Conservation (phyloP, 192 early-diverging fungal genomes). For the Mortierella antarctica region DNA sequence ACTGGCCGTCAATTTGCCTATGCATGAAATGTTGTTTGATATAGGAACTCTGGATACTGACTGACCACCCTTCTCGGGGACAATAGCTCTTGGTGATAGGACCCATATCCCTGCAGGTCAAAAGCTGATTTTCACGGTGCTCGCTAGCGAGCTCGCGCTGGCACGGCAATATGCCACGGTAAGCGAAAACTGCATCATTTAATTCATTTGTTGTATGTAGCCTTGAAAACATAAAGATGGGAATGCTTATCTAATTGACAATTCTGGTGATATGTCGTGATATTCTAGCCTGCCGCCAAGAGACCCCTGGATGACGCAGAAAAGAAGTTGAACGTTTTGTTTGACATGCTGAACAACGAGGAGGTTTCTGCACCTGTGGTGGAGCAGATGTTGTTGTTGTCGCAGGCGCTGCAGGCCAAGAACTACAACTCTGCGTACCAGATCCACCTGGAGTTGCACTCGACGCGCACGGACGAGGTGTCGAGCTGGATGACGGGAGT, state of each 20-base stretch:
- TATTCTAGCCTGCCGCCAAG: conserved; percentile 71
- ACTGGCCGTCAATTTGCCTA: background rate
- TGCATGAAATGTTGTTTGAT: background rate
- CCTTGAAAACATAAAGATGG: background rate
- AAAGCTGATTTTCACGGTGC: conserved; percentile 66
- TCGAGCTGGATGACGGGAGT: conserved; percentile 54
- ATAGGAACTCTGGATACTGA: no score
- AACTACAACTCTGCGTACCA: conserved; percentile 55
- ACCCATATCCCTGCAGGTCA: conserved; percentile 83
- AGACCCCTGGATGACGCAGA: conserved; percentile 87
- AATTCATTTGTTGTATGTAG: background rate
- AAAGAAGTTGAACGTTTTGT: conserved; percentile 80
- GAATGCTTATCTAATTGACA: background rate
- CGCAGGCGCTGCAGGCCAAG: conserved; percentile 61
- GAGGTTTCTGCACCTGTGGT: conserved; percentile 72
- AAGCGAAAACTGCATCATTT: conserved; percentile 13
- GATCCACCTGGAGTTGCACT: conserved; percentile 49
- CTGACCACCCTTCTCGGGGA: background rate
- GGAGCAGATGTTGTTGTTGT: conserved; percentile 69
- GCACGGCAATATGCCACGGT: conserved; percentile 61
- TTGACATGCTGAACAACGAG: conserved; percentile 89
- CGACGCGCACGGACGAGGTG: conserved; percentile 49
- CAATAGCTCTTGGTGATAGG: conserved; percentile 71
- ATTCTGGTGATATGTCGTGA: background rate
- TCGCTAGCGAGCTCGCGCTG: conserved; percentile 64